phyloP scores from a whole-genome alignment of 768 basidiomycete species.

The Kwoniella mangroviensis region DNA sequence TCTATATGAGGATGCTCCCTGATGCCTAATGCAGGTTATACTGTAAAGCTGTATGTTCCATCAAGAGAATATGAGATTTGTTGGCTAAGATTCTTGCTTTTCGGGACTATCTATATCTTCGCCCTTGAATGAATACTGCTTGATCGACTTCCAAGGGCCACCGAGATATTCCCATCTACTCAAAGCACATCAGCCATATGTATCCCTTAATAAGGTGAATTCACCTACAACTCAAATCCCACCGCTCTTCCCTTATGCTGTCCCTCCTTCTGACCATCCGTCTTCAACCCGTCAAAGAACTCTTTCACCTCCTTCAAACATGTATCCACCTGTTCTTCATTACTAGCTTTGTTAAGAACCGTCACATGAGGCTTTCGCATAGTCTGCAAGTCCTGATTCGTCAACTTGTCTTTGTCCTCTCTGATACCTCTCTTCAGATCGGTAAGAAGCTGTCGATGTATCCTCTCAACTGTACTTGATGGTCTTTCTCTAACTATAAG shows the following conservation, averaged over 20 bases:
- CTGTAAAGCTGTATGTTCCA: neutral
- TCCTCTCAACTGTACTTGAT: constrained; percentile 30
- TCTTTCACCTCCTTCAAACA: constrained; percentile 43
- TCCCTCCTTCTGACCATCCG: constrained; percentile 29
- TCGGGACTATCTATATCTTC: constrained; percentile 4
- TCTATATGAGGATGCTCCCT: neutral
- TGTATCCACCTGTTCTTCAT: constrained; percentile 39
- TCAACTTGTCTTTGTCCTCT: constrained; percentile 33
- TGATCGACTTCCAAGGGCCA: constrained; percentile 47
- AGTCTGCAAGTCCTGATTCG: constrained; percentile 42
- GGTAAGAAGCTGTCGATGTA: constrained; percentile 30
- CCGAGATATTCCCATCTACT: constrained; percentile 47
- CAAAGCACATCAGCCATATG: neutral
- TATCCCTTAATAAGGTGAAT: neutral
- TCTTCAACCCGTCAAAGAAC: constrained; percentile 37
- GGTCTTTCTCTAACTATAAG: constrained; percentile 35
- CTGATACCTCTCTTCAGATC: constrained; percentile 32
- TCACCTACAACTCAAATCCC: constrained; percentile 48
- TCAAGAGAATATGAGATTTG: neutral
- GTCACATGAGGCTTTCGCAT: constrained; percentile 46
- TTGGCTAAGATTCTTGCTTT: neutral
- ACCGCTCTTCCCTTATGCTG: constrained; percentile 38
- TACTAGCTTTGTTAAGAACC: constrained; percentile 46
- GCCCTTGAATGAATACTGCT: constrained; percentile 36
- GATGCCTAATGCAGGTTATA: neutral